Percentiles rank a stretch among this genome's conserved stretches.
Conservation (phyloP, 148 eudicot species). For the Heliosperma pusillum region DNA sequence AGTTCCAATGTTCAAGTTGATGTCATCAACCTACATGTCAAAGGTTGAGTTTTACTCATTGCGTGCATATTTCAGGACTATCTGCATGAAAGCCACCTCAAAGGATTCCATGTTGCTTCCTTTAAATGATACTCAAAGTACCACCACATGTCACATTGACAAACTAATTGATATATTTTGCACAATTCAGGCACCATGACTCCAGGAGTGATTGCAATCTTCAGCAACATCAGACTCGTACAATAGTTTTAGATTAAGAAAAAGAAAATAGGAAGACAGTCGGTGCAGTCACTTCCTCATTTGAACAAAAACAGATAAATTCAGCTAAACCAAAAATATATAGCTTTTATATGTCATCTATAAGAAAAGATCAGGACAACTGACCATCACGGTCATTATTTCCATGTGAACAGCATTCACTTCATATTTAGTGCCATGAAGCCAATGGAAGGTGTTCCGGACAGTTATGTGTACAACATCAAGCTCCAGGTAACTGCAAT, state of each 20-base stretch:
- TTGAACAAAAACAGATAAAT: background rate
- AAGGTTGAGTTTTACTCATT: constrained; percentile 2
- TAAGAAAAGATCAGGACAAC: constrained; percentile 20
- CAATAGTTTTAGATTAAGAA: background rate
- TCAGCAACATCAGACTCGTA: background rate
- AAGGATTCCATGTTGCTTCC: background rate
- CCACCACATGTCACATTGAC: background rate
- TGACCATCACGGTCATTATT: constrained; percentile 62
- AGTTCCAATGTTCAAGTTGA: constrained; percentile 76
- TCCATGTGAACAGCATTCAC: constrained; percentile 81
- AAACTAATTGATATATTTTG: background rate
- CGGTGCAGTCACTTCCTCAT: background rate
- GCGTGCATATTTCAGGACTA: background rate
- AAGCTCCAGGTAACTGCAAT: constrained; percentile 79
- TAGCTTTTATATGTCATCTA: background rate
- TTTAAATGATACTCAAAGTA: background rate
- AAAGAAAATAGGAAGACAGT: constrained; percentile 1
- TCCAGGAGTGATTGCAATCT: background rate
- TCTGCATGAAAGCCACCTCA: constrained; percentile 5
- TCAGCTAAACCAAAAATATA: background rate
- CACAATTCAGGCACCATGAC: background rate
- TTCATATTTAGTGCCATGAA: constrained; percentile 61
- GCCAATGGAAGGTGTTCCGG: constrained; percentile 75
- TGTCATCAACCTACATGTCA: constrained; percentile 71
- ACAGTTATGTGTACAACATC: constrained; percentile 95